Evolutionary conservation across 2,329 filamentous ascomycete species (phyloP), one percentile per base, ranked within the genome.

Genomic region (Fusarium acutatum): DNA sequence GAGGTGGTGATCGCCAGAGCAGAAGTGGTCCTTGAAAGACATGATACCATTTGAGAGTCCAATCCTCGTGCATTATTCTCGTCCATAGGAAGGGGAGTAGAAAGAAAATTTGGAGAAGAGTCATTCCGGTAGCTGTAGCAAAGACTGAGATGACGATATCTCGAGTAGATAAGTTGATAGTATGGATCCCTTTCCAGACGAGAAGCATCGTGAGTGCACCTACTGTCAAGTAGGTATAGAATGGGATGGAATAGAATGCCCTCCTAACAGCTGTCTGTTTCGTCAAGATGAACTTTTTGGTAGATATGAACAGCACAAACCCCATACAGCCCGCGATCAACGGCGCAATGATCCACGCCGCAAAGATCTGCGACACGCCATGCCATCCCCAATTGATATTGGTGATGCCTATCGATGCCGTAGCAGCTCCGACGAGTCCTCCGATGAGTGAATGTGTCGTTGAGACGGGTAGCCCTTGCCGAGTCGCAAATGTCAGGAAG

Each of bases 361-460:
- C 76, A 64, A 84, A 83, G 14, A 84, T 81, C 54, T 83, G 81
- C 3, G 80, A 80, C 14, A 83, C 82, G 3, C 82, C 82, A 14
- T 71, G 50, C 75, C 80, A 81, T 13, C 79, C 80, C 82, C 83
- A 84, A 60, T 80, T 82, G 37, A 84, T 75, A 49, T 81, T 79
- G 1, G 50, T 28, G 35, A 82, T 80, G 11, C 82, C 82, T 17
- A 84, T 79, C 2, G 80, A 80, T 2, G 82, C 82, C 0, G 80
- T 80, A 6, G 80, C 82, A 1, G 81, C 79, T 17, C 82, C 82
- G 2, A 84, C 78, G 3, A 84, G 43, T 5, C 82, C 82, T 9
- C 82, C 86, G 43, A 88, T 84, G 43, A 88, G 84, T 60, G 84
- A 86, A 76, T 88, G 86, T 0, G 88, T 89, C 5, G 88, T 89